phyloP scores from a whole-genome alignment of 495 filamentous ascomycete genomes.

The Chaetomium cochliodes region DNA sequence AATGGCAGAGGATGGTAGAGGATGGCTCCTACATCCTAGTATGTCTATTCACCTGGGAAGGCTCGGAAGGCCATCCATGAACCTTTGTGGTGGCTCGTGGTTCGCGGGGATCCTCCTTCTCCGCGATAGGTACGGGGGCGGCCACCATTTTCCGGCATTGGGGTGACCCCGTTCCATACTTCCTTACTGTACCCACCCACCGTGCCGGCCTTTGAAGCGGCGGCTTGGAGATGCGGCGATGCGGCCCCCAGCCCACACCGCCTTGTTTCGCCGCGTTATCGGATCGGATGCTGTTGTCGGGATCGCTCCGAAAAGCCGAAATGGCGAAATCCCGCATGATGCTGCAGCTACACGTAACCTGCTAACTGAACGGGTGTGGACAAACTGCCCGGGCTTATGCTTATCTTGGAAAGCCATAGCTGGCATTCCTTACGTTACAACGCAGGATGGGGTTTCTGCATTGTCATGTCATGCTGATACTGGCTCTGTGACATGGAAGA shows the following conservation, averaged over 20 bases:
- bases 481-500: background rate
- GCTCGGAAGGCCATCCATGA: background rate
- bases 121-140: constrained; percentile 2
- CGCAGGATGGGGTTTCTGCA: background rate
- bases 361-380: background rate
- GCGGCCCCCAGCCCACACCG: background rate
- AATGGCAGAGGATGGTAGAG: too few species aligned
- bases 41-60: background rate
- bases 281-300: constrained; percentile 8
- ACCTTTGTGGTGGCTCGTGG: background rate
- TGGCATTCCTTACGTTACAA: background rate
- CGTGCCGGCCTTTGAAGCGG: background rate
- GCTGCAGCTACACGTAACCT: too few species aligned
- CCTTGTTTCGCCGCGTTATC: background rate
- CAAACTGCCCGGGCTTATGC: too few species aligned
- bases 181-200: too few species aligned
- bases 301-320: constrained; percentile 4
- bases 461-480: background rate
- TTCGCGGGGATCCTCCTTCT: background rate
- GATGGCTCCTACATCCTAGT: too few species aligned
- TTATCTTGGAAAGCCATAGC: too few species aligned
- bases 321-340: constrained; percentile 1
- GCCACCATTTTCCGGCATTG: constrained; percentile 20
- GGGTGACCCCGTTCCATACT: background rate
- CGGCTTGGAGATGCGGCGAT: background rate